Evolutionary conservation across 192 early-diverging fungal species (phyloP).

Genomic region (Coemansia sp.): DNA sequence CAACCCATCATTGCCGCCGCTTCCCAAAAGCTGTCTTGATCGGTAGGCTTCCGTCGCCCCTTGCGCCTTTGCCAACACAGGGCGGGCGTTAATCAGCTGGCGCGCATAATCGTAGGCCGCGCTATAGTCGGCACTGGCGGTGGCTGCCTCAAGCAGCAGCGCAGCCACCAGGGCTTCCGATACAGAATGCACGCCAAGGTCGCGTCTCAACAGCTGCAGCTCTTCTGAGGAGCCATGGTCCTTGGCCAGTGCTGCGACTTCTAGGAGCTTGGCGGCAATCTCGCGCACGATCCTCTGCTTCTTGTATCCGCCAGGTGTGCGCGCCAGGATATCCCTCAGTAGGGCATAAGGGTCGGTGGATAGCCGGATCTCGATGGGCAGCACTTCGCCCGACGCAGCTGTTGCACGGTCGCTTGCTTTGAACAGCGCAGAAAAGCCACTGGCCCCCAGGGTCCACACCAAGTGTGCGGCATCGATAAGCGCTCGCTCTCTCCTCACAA

Average conservation of each 20-base stretch:
- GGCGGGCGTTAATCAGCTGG: constrained; percentile 22
- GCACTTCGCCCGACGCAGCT: background rate
- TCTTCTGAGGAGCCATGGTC: background rate
- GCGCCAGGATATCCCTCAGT: constrained; percentile 15
- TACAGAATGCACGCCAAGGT: constrained; percentile 17
- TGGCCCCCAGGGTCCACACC: constrained; percentile 11
- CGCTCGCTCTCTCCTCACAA: constrained; percentile 17
- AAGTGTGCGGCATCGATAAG: constrained; percentile 35
- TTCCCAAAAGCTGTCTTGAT: constrained; percentile 11
- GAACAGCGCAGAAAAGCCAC: background rate
- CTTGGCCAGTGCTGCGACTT: background rate
- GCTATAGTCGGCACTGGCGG: constrained; percentile 1
- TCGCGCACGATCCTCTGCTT: constrained; percentile 26
- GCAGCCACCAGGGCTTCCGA: constrained; percentile 24
- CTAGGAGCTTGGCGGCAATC: constrained; percentile 12
- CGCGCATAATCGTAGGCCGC: constrained; percentile 24
- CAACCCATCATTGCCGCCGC: background rate
- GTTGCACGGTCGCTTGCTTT: background rate
- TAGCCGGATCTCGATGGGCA: constrained; percentile 39
- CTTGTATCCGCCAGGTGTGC: constrained; percentile 21
- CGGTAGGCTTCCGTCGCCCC: constrained; percentile 11
- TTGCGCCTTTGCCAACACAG: constrained; percentile 9
- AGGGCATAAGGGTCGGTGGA: constrained; percentile 20
- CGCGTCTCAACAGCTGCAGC: background rate
- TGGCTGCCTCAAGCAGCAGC: constrained; percentile 26